Percentiles rank a stretch among this genome's conserved stretches.
Evolutionary conservation across 164 flowering plant species (phyloP).

Genomic region (Annona cherimola): DNA sequence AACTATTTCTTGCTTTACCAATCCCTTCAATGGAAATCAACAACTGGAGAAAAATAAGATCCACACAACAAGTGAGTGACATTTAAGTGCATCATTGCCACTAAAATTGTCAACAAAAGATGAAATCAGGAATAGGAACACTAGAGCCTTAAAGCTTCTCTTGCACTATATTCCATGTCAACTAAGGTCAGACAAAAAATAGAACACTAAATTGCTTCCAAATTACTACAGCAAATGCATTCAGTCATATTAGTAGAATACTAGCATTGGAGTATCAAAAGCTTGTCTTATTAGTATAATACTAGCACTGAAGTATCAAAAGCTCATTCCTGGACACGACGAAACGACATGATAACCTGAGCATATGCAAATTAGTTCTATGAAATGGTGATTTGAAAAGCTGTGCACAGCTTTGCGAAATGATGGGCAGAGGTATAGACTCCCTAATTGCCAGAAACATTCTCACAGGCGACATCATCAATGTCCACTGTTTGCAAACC

Average conservation of each 20-base stretch:
- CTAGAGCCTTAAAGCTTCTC: not conserved
- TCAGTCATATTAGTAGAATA: not conserved
- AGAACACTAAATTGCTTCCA: not conserved
- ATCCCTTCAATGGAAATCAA: conserved; percentile 39
- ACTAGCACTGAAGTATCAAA: not conserved
- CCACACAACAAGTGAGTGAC: not conserved
- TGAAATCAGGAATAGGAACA: not conserved
- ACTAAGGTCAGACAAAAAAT: not conserved
- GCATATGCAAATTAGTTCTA: not conserved
- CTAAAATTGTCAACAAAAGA: not conserved
- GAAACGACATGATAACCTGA: too few species aligned
- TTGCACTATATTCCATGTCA: not conserved
- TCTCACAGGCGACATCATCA: not conserved
- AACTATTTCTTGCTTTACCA: conserved; percentile 24
- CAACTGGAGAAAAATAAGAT: conserved; percentile 25
- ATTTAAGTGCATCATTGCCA: not conserved
- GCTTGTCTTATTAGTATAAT: not conserved
- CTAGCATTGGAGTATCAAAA: not conserved
- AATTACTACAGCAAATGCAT: not conserved
- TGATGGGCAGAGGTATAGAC: not conserved
- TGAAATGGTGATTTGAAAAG: not conserved
- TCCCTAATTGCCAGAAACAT: not conserved
- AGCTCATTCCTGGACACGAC: too few species aligned
- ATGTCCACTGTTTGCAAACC: not conserved
- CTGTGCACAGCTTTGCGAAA: not conserved